Conservation (phyloP, 108 stramenopile genomes). For the Seminavis robusta region DNA sequence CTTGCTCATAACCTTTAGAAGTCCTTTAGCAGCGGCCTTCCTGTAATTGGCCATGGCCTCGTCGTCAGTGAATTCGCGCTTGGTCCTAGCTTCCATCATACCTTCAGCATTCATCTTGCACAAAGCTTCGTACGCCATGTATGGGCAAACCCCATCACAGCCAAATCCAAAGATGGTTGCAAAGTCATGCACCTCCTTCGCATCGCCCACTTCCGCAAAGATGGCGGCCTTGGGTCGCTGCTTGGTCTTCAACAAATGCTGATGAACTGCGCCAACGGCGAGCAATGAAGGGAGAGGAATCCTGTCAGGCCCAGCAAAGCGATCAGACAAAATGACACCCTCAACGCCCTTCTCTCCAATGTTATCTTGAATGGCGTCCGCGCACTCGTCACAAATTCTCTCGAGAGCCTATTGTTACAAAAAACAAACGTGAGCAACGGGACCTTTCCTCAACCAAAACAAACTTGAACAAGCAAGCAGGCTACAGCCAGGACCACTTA, state of each 20-base stretch:
- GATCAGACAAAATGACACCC: constrained; percentile 90
- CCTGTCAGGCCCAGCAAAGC: constrained; percentile 82
- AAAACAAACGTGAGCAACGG: constrained; percentile 6
- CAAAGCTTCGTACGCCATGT: constrained; percentile 96
- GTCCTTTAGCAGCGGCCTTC: constrained; percentile 93
- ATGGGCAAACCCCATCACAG: constrained; percentile 95
- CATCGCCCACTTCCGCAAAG: constrained; percentile 95
- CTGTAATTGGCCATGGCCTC: constrained; percentile 91
- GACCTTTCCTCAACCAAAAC: too few relatives aligned
- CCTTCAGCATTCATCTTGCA: constrained; percentile 94
- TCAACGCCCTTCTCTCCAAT: constrained; percentile 79
- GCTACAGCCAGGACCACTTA: constrained; percentile 25
- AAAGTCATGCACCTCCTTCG: constrained; percentile 94
- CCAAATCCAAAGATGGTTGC: constrained; percentile 92
- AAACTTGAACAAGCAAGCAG: background rate
- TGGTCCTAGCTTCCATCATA: constrained; percentile 84
- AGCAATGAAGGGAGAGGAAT: constrained; percentile 91
- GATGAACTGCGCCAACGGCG: constrained; percentile 96
- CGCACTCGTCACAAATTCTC: constrained; percentile 90
- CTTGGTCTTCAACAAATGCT: constrained; percentile 91
- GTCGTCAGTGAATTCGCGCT: constrained; percentile 76
- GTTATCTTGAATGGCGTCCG: constrained; percentile 83
- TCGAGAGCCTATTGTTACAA: constrained; percentile 71
- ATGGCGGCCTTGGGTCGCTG: constrained; percentile 94
- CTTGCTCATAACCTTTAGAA: constrained; percentile 96